These are phyloP conservation scores for Penicillium antarcticum DNA, from an alignment of 495 filamentous ascomycete genomes.

Conservation along the genomic window DNA sequence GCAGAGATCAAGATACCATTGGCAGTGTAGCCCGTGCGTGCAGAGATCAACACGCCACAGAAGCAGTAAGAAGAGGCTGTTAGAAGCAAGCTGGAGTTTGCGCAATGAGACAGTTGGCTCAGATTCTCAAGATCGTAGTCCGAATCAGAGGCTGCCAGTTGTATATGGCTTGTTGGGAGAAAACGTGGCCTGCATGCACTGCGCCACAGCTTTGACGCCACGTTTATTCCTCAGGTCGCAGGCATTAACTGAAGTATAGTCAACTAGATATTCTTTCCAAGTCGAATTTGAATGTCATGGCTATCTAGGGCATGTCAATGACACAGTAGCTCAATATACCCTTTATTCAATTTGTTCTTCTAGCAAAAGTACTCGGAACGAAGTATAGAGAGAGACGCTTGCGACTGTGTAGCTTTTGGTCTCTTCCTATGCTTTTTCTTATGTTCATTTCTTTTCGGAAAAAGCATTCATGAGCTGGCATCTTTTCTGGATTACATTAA, in stretches of 20 bases:
- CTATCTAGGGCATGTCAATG: too few relatives aligned
- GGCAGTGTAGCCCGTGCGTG: neutral
- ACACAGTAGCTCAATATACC: too few relatives aligned
- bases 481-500: too few relatives aligned
- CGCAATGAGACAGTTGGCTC: neutral
- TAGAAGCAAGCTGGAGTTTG: neutral
- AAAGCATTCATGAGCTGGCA: too few relatives aligned
- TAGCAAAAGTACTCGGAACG: too few relatives aligned
- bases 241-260: neutral
- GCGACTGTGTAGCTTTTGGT: too few relatives aligned
- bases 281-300: too few relatives aligned
- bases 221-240: neutral
- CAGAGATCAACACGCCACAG: conserved; percentile 1
- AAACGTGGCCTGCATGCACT: neutral
- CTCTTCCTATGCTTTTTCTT: too few relatives aligned
- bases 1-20: neutral
- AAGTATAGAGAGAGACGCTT: too few relatives aligned
- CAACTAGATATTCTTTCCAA: too few relatives aligned
- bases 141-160: neutral
- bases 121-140: neutral
- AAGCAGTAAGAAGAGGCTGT: neutral
- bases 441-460: too few relatives aligned
- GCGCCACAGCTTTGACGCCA: conserved; percentile 1
- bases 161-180: neutral
- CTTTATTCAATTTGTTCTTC: too few relatives aligned